Evolutionary conservation across 164 flowering plant genomes (phyloP).

Genomic region (Vitis rotundifolia): DNA sequence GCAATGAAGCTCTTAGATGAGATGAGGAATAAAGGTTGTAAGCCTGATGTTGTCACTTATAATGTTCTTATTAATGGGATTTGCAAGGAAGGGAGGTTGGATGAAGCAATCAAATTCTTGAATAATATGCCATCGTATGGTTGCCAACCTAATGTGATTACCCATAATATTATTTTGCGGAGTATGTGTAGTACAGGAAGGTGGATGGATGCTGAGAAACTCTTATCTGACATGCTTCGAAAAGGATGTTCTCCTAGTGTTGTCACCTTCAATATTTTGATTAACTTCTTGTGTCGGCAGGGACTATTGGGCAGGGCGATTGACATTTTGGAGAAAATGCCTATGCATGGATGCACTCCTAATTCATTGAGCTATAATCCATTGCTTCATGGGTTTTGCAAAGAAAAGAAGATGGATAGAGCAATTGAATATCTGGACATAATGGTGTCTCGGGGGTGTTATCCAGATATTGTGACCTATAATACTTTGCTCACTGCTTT

Average conservation of each 20-base stretch:
- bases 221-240: slow-evolving; percentile 67
- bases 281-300: slow-evolving; percentile 74
- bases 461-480: slow-evolving; percentile 89
- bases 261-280: slow-evolving; percentile 85
- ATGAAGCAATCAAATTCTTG: slow-evolving; percentile 77
- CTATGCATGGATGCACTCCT: slow-evolving; percentile 77
- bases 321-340: slow-evolving; percentile 85
- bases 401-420: slow-evolving; percentile 86
- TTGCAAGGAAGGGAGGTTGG: slow-evolving; percentile 83
- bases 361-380: slow-evolving; percentile 88
- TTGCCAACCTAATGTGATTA: slow-evolving; percentile 83
- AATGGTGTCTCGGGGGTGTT: slow-evolving; percentile 85
- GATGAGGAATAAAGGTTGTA: slow-evolving; percentile 80
- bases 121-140: slow-evolving; percentile 63
- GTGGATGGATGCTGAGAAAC: slow-evolving; percentile 89
- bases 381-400: slow-evolving; percentile 83
- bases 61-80: slow-evolving; percentile 89
- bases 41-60: slow-evolving; percentile 86
- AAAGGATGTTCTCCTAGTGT: slow-evolving; percentile 84
- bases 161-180: slow-evolving; percentile 78
- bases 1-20: slow-evolving; percentile 92
- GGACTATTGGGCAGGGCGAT: slow-evolving; percentile 78
- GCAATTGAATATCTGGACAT: slow-evolving; percentile 75
- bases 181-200: slow-evolving; percentile 85
- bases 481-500: slow-evolving; percentile 85